phyloP scores from a whole-genome alignment of 1,284 basidiomycete genomes.

The Moesziomyces sp. region DNA sequence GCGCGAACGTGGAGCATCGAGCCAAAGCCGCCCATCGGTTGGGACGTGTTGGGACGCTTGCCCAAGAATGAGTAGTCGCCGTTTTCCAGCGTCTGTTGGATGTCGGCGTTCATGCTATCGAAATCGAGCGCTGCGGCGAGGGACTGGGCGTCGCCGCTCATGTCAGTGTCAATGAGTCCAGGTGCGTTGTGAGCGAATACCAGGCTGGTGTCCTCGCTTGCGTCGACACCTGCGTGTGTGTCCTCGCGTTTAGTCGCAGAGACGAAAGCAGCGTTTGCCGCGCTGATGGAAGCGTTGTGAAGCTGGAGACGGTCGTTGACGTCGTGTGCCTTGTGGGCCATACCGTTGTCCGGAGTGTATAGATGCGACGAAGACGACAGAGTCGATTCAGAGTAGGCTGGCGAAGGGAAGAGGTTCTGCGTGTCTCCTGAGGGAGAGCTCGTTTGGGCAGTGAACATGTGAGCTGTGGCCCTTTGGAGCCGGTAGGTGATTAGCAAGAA shows the following conservation, averaged over 20 bases:
- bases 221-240: slow-evolving; percentile 3
- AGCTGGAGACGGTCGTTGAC: slow-evolving; percentile 27
- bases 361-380: slow-evolving; percentile 43
- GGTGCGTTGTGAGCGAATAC: slow-evolving; percentile 31
- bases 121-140: slow-evolving; percentile 47
- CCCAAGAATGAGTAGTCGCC: slow-evolving; percentile 17
- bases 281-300: slow-evolving; percentile 33
- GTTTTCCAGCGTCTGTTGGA: slow-evolving; percentile 19
- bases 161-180: slow-evolving; percentile 15
- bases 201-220: slow-evolving; percentile 15
- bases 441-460: slow-evolving; percentile 41
- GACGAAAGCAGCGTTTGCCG: slow-evolving; percentile 49
- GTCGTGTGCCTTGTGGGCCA: slow-evolving; percentile 13
- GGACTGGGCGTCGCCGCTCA: slow-evolving; percentile 35
- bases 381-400: slow-evolving; percentile 50
- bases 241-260: slow-evolving; percentile 36
- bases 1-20: slow-evolving; percentile 33
- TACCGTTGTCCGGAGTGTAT: slow-evolving; percentile 50
- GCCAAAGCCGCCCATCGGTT: slow-evolving; percentile 7
- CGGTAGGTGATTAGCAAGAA: neutral
- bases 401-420: slow-evolving; percentile 45
- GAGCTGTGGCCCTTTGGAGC: slow-evolving; percentile 4
- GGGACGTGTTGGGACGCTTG: slow-evolving; percentile 35
- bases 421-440: slow-evolving; percentile 40
- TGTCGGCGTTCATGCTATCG: slow-evolving; percentile 33